Base-by-base conservation (phyloP, 2,329 filamentous ascomycete genomes). In the Alternaria sp. region DNA sequence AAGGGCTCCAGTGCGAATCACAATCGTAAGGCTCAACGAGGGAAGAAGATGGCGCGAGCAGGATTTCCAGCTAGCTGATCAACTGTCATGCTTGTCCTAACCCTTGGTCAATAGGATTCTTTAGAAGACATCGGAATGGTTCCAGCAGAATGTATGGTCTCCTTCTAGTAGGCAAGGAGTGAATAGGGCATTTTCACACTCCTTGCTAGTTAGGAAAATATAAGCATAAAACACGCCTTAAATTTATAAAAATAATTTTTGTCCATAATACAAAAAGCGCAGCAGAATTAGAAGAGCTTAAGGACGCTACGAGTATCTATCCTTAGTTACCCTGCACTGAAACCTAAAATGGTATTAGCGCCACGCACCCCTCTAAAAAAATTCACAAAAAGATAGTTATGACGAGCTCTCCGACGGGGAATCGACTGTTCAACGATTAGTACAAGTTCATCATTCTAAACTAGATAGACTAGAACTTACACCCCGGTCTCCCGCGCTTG, bases 1-100 rank as follows among this genome's bases (percentile, higher is more conserved):
- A 97, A 97, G 76, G 84, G 88, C 3, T 91, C 90, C 23, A 83
- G 90, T 60, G 93, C 92, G 31, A 97, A 97, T 73, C 93, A 97
- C 74, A 95, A 92, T 76, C 86, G 93, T 26, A 85, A 92, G 49
- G 90, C 96, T 72, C 84, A 86, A 68, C 78, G 85, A 57, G 86
- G 85, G 44, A 85, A 79, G 72, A 88, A 88, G 76, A 85, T 88
- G 80, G 85, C 85, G 3, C 80, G 85, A 61, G 85, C 81, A 51
- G 85, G 85, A 2, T 80, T 83, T 60, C 55, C 80, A 10, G 80
- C 79, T 33, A 58, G 55, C 8, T 58, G 44, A 48, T 21, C 7
- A 17, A 34, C 6, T 24, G n/a, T 34, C 1, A 13, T 36, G 11
- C 9, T n/a, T 24, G 23, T 31, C n/a, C 31, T 3, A 7, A 4